Evolutionary conservation across 1,284 basidiomycete genomes (phyloP).

Genomic region (Pseudozyma flocculosa): DNA sequence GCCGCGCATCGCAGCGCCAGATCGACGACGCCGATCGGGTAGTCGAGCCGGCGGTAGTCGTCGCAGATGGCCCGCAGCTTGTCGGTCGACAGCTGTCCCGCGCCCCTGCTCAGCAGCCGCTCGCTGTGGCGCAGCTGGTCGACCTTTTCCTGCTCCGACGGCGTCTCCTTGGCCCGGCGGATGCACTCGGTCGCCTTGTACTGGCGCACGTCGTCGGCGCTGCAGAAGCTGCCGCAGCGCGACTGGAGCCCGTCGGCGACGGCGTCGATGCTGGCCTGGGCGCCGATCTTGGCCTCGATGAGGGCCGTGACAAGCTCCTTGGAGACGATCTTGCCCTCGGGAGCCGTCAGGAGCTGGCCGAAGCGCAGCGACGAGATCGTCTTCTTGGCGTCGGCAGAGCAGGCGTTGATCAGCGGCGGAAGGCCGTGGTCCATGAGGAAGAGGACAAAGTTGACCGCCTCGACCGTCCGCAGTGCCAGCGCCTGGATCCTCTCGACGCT

Average conservation of each 20-base stretch:
- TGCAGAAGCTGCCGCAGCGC: conserved; percentile 94
- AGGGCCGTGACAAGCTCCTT: conserved; percentile 71
- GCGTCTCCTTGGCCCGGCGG: conserved; percentile 81
- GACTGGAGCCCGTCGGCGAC: conserved; percentile 92
- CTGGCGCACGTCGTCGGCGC: conserved; percentile 93
- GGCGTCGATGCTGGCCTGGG: conserved; percentile 92
- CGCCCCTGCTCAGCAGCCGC: conserved; percentile 80
- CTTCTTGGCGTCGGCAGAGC: conserved; percentile 31
- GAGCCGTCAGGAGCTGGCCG: conserved; percentile 66
- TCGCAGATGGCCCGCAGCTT: conserved; percentile 79
- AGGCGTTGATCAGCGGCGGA: conserved; percentile 71
- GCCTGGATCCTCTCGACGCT: conserved; percentile 73
- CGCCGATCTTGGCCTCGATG: conserved; percentile 95
- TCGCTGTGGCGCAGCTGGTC: conserved; percentile 25
- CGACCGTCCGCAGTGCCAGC: conserved; percentile 67
- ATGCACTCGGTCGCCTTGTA: conserved; percentile 98
- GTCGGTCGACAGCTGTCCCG: conserved; percentile 77
- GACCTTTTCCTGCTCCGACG: conserved; percentile 62
- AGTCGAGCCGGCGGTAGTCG: conserved; percentile 81
- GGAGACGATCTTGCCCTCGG: conserved; percentile 78
- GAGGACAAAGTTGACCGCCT: conserved; percentile 81
- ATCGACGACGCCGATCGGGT: conserved; percentile 80
- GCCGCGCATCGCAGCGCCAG: conserved; percentile 82
- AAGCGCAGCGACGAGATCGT: conserved; percentile 38
- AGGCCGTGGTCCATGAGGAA: conserved; percentile 88